Percentiles rank a stretch among this genome's conserved stretches.
Evolutionary conservation across 2,329 filamentous ascomycete genomes (phyloP).

Genomic region (Orbilia brochopaga): DNA sequence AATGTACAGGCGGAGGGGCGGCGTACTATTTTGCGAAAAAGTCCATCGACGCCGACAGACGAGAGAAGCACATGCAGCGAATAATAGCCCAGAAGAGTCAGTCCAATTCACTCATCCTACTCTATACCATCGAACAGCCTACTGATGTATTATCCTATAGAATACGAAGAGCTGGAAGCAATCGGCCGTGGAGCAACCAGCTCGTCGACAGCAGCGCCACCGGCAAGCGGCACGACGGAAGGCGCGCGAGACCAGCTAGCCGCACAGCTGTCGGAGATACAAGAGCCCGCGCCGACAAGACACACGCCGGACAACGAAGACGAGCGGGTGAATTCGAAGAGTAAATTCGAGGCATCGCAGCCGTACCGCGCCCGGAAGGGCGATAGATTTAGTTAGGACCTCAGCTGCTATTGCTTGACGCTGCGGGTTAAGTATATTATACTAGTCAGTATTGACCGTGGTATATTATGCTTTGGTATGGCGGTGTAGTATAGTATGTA

Average conservation of each 20-base stretch:
- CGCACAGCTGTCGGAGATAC: slow-evolving; percentile 74
- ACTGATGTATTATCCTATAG: slow-evolving; percentile 37
- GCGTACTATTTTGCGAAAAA: slow-evolving; percentile 97
- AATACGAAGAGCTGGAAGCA: slow-evolving; percentile 51
- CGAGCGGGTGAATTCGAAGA: slow-evolving; percentile 74
- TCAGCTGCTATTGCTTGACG: too few relatives aligned
- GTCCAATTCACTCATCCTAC: too few relatives aligned
- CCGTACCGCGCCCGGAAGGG: slow-evolving; percentile 81
- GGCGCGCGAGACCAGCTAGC: slow-evolving; percentile 56
- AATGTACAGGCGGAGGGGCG: slow-evolving; percentile 74
- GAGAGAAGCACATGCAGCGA: slow-evolving; percentile 71
- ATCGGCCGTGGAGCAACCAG: slow-evolving; percentile 26
- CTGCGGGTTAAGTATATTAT: too few relatives aligned
- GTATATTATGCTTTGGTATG: too few relatives aligned
- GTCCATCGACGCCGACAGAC: slow-evolving; percentile 88
- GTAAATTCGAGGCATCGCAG: slow-evolving; percentile 82
- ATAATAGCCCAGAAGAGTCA: slow-evolving; percentile 67
- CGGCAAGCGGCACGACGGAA: slow-evolving; percentile 54
- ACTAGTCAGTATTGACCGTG: too few relatives aligned
- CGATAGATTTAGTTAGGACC: slow-evolving; percentile 73
- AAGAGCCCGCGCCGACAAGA: slow-evolving; percentile 82
- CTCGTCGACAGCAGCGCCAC: slow-evolving; percentile 52
- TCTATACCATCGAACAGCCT: background rate
- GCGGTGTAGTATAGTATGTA: too few relatives aligned
- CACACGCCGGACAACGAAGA: slow-evolving; percentile 76